Percentiles rank a stretch among this genome's conserved stretches.
These are phyloP conservation scores for Didymella segeticola DNA, from an alignment of 2,329 filamentous ascomycete species.

Conservation along the genomic window DNA sequence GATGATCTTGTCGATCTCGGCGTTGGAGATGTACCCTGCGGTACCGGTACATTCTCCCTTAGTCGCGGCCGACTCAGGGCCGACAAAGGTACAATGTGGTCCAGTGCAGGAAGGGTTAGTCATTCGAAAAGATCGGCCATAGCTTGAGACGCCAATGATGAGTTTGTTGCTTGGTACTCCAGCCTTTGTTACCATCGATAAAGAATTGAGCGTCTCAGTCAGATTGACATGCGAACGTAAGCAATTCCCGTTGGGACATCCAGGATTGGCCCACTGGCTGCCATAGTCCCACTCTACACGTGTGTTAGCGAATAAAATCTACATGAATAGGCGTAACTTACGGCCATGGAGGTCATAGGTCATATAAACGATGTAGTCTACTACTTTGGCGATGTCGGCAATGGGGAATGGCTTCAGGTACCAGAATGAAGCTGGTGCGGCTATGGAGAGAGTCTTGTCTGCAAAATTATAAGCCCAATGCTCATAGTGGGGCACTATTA, in stretches of 20 bases:
- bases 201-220: constrained; percentile 44
- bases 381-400: constrained; percentile 22
- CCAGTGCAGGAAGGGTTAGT: neutral
- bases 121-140: constrained; percentile 48
- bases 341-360: constrained; percentile 50
- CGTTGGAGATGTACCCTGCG: neutral
- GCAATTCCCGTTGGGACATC: constrained; percentile 41
- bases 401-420: constrained; percentile 40
- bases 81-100: neutral
- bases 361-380: constrained; percentile 46
- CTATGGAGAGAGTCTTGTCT: constrained; percentile 29
- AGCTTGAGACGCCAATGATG: constrained; percentile 44
- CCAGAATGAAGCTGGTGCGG: constrained; percentile 39
- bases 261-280: constrained; percentile 37
- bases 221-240: constrained; percentile 48
- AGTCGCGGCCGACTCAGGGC: neutral
- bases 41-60: neutral
- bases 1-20: neutral
- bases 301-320: too few relatives aligned
- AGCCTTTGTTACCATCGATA: constrained; percentile 51
- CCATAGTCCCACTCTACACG: constrained; percentile 52
- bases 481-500: too few relatives aligned
- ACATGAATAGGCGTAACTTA: too few relatives aligned
- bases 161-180: constrained; percentile 39
- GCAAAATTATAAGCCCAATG: too few relatives aligned